Base-by-base conservation (phyloP, 2,329 filamentous ascomycete species). In the Colletotrichum cordylinicola region DNA sequence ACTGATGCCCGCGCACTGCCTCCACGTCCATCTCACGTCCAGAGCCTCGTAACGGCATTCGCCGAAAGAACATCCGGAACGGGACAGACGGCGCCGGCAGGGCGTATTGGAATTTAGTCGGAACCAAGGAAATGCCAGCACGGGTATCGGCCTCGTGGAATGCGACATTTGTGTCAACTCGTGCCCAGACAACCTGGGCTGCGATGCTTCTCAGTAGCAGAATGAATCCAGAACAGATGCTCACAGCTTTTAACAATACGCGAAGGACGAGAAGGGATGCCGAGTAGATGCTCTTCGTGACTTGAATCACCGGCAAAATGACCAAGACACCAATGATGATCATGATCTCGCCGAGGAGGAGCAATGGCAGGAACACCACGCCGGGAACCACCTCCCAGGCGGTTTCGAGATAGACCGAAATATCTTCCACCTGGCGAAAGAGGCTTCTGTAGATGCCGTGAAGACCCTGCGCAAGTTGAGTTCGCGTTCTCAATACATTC, bases 211-310 rank as follows among this genome's bases (percentile, higher is more conserved):
- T 62, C 58, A 24, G 6, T 4, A 37, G 29, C 7, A 33, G 3
- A 15, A 13, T 2, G 1, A 18, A 31, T 6, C 3, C 2, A 33
- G 4, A 2, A 16, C 2, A 15, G 2, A 15, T 0, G 6, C 2
- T 16, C 3, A 31, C n/a, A 6, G n/a, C 33, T 62, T 35, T 62
- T 21, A 12, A 31, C 6, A 7, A 21, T n/a, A 62, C 4, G 58
- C 58, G 4, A 21, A 33, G 0, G 18, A 33, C 18, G 2, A 61
- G 15, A 1, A 35, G 6, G 0, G 31, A 9, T 16, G 58, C 29
- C 35, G 29, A 24, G 58, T 2, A 21, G 6, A 6, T 15, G 16
- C 10, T 33, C 58, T 24, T 35, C 3, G 18, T 61, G n/a, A 15
- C 58, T 15, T 15, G 29, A 3, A 35, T 33, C 31, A 21, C 2